These are phyloP conservation scores for Peniophora sp. DNA, from an alignment of 1,284 basidiomycete species.

Conservation along the genomic window DNA sequence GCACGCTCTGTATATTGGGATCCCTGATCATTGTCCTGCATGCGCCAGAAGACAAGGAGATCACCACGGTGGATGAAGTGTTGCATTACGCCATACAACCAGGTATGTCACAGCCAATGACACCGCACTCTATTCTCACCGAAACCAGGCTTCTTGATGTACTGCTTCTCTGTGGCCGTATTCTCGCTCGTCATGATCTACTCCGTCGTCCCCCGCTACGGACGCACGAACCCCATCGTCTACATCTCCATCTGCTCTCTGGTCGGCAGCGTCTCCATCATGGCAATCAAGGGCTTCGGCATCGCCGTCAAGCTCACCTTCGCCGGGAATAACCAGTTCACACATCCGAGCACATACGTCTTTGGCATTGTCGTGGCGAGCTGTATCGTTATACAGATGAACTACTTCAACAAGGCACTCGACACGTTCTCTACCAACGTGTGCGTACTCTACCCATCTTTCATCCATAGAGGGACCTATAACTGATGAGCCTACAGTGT, in stretches of 20 bases:
- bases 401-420: constrained; percentile 98
- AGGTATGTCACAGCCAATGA: constrained; percentile 38
- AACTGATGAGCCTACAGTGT: constrained; percentile 44
- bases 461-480: constrained; percentile 9
- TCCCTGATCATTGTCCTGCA: constrained; percentile 95
- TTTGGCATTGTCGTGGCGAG: constrained; percentile 80
- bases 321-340: constrained; percentile 93
- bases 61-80: constrained; percentile 93
- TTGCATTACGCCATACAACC: constrained; percentile 85
- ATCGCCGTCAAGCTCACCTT: constrained; percentile 95
- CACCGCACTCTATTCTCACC: neutral
- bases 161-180: constrained; percentile 79
- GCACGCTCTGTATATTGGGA: constrained; percentile 85
- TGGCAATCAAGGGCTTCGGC: constrained; percentile 96
- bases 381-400: constrained; percentile 95
- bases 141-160: constrained; percentile 74
- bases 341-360: constrained; percentile 90
- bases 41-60: constrained; percentile 92
- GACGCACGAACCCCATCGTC: constrained; percentile 82
- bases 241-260: constrained; percentile 93
- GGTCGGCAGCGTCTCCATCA: constrained; percentile 84
- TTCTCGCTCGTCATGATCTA: constrained; percentile 88
- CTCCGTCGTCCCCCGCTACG: constrained; percentile 80
- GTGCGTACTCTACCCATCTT: constrained; percentile 42
- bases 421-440: constrained; percentile 98